Conservation (phyloP, 192 early-diverging fungal species). For the Cladochytrium replicatum region DNA sequence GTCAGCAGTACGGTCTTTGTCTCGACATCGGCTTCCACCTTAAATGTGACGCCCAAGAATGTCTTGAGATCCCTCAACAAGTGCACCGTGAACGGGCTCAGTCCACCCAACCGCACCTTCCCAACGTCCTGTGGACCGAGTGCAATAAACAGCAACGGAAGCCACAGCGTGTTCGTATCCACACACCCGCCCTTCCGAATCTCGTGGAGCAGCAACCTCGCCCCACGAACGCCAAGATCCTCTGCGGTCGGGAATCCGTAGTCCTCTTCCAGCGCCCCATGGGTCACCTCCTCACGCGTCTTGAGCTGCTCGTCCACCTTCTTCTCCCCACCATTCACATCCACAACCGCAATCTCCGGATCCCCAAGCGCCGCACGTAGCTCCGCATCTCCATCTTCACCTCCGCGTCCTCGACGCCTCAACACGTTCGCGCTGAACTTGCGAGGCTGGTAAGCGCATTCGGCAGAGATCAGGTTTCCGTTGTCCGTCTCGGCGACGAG, state of each 20-base stretch:
- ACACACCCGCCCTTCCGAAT: conserved; percentile 85
- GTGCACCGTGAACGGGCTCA: conserved; percentile 88
- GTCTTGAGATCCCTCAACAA: conserved; percentile 79
- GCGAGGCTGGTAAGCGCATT: conserved; percentile 63
- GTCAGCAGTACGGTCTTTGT: conserved; percentile 67
- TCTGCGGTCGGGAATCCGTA: conserved; percentile 71
- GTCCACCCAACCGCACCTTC: conserved; percentile 72
- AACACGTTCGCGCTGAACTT: conserved; percentile 5
- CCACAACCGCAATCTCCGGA: background rate
- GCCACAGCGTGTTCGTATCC: conserved; percentile 79
- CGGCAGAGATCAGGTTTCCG: conserved; percentile 71
- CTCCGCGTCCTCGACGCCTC: conserved; percentile 3
- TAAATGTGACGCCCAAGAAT: conserved; percentile 88
- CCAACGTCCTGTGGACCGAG: conserved; percentile 87
- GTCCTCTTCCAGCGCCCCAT: conserved; percentile 26
- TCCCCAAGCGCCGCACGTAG: background rate
- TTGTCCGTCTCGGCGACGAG: conserved; percentile 90
- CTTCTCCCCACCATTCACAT: conserved; percentile 1
- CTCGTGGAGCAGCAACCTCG: conserved; percentile 71
- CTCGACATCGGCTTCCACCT: conserved; percentile 71
- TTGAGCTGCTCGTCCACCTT: background rate
- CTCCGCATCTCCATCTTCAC: background rate
- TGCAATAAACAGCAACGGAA: conserved; percentile 76
- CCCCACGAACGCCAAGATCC: conserved; percentile 71
- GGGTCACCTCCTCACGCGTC: background rate